Conservation (phyloP, 257 asterid species). For the Echites panduratus region DNA sequence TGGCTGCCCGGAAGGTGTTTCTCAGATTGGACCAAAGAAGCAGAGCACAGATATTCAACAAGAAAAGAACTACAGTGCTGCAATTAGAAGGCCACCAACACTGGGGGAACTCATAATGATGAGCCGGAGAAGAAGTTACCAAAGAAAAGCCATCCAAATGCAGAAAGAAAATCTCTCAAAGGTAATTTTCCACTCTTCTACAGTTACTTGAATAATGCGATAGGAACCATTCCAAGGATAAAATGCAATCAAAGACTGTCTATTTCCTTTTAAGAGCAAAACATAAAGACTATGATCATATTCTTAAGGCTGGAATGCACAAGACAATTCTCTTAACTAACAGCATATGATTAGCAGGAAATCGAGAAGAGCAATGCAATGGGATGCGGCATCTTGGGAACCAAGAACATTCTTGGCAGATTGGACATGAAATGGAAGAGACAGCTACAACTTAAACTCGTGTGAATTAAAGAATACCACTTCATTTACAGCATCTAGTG, state of each 20-base stretch:
- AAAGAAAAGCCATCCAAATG: constrained; percentile 42
- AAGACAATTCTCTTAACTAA: constrained; percentile 5
- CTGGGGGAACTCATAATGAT: constrained; percentile 89
- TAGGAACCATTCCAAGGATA: background rate
- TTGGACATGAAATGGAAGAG: constrained; percentile 54
- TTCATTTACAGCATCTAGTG: background rate
- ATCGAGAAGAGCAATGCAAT: constrained; percentile 36
- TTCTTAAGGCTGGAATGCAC: constrained; percentile 6
- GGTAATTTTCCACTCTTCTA: constrained; percentile 31
- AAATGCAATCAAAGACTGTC: background rate
- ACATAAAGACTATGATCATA: background rate
- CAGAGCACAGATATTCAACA: constrained; percentile 21
- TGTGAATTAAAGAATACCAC: constrained; percentile 23
- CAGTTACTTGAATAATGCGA: background rate
- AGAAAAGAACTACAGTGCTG: constrained; percentile 32
- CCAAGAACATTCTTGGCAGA: constrained; percentile 33
- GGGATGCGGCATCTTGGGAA: constrained; percentile 49
- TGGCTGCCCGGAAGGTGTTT: constrained; percentile 18
- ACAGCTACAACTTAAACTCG: constrained; percentile 57
- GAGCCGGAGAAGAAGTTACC: constrained; percentile 85
- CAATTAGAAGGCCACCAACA: constrained; percentile 50
- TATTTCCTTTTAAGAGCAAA: background rate
- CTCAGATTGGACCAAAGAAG: constrained; percentile 19
- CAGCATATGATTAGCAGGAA: constrained; percentile 42
- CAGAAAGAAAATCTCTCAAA: constrained; percentile 37